Evolutionary conservation across 768 basidiomycete genomes (phyloP), one percentile per base, ranked within the genome.

Genomic region (Mycena haematopus): DNA sequence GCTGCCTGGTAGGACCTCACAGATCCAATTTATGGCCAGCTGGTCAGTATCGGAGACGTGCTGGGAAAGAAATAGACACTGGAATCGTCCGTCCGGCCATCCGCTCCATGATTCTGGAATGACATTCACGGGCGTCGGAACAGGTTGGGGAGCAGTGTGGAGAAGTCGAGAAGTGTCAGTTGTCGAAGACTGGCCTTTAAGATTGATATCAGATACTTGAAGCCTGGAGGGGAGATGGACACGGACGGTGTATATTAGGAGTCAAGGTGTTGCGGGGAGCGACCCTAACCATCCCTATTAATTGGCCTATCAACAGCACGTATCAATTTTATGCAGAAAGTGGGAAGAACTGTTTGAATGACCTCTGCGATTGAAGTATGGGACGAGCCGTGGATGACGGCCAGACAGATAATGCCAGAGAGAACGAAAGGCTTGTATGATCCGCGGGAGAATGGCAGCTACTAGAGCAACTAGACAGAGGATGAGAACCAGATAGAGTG

Each of bases 61-160:
- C 27, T 58, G 49, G 8, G 9, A 25, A 17, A 38, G 5, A 8
- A 52, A 42, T 8, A 9, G 11, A 15, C 38, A 42, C 38, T 29
- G 31, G 33, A 58, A 50, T 17, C 3, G 19, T 3, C 57, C 57
- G 14, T 58, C 21, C 7, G 57, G 57, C 57, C 57, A 58, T 2
- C 57, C 49, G 24, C 51, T 36, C 57, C 57, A 58, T 2, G 24
- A 29, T 35, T 40, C 15, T 8, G 40, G 27, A 31, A 13, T 9
- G 47, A 31, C 29, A 31, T 31, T 19, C 13, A 31, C 13, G 6
- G 36, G 36, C 6, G 36, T 36, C 36, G 17, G 29, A 31, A n/a
- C n/a, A 31, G 29, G 9, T 31, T 31, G 29, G 9, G 29, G 6
- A 9, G 29, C 29, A 31, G 9, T 9, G 29, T 4, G 29, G 29